Base-by-base conservation (phyloP, 805 yeast species). In the Candida chauliodis region DNA sequence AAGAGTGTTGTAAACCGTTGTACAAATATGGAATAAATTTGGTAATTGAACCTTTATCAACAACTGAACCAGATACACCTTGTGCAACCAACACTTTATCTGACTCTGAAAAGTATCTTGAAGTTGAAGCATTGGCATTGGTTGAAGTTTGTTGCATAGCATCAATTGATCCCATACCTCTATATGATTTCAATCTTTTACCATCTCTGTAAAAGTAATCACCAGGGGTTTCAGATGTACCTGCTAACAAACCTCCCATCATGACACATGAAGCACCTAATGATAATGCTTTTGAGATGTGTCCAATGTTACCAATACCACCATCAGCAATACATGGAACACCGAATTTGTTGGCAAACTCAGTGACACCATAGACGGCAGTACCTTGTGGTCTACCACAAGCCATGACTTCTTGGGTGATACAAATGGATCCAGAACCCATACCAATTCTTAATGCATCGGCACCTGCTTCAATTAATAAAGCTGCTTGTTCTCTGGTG, bases 331-430 rank as follows among this genome's bases (percentile, higher is more conserved):
- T 89, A 70, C 96, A 86, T 62, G 99, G 98, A 50, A 93, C 95
- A 63, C 99, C 99, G 61, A 91, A 93, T 64, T 81, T 78, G 69
- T 81, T 83, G 50, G 98, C 95, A 61, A 93, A 90, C 73, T 91
- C 90, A 48, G 93, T 76, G 40, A 93, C 99, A 51, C 80, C 83
- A 76, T 79, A 90, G 39, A 93, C 98, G 45, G 99, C 99, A 50
- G 98, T 89, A 71, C 98, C 99, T 75, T 93, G 99, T 45, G 99
- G 99, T 78, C 99, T 89, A 71, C 99, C 99, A 72, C 96, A 95
- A 37, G 99, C 99, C 99, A 93, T 93, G 44, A 93, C 99, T 73
- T 93, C 99, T 74, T 93, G 99, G 38, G 99, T 93, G 63, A 93
- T 93, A 78, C 99, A 93, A 63, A 95, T 95, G 46, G 97, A 88